phyloP scores from a whole-genome alignment of 495 filamentous ascomycete genomes.

The Podospora comata region DNA sequence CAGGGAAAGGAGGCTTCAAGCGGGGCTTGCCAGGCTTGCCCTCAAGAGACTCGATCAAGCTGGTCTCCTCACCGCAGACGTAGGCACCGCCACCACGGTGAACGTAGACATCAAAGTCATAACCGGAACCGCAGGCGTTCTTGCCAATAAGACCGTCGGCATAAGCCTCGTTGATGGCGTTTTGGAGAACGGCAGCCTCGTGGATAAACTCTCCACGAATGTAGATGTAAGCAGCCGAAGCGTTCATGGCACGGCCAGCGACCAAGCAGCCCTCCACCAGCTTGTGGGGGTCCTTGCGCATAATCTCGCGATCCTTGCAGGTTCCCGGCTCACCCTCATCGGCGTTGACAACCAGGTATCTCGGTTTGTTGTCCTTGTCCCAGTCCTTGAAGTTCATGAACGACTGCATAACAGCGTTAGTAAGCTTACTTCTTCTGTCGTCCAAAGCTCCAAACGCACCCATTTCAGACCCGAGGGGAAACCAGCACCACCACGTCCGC shows the following conservation, averaged over 20 bases:
- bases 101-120: slow-evolving; percentile 95
- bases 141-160: slow-evolving; percentile 89
- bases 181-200: slow-evolving; percentile 89
- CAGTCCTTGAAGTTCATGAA: slow-evolving; percentile 99
- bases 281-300: slow-evolving; percentile 99
- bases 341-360: slow-evolving; percentile 96
- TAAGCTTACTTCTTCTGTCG: not conserved
- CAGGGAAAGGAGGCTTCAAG: slow-evolving; percentile 97
- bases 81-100: slow-evolving; percentile 98
- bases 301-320: slow-evolving; percentile 99
- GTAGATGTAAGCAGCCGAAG: slow-evolving; percentile 97
- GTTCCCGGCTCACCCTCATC: slow-evolving; percentile 98
- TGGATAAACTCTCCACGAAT: slow-evolving; percentile 99
- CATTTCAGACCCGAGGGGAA: slow-evolving; percentile 99
- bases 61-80: slow-evolving; percentile 96
- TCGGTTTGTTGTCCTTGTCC: slow-evolving; percentile 95
- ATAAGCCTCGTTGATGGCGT: slow-evolving; percentile 96
- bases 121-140: slow-evolving; percentile 94
- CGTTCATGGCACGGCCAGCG: slow-evolving; percentile 95
- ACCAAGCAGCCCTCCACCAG: slow-evolving; percentile 95
- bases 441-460: slow-evolving; percentile 51
- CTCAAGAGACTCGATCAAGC: slow-evolving; percentile 94
- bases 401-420: slow-evolving; percentile 56
- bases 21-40: slow-evolving; percentile 98
- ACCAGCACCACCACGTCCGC: slow-evolving; percentile 94